phyloP scores from a whole-genome alignment of 1,139 yeast species.

The Geotrichum macrosporum region DNA sequence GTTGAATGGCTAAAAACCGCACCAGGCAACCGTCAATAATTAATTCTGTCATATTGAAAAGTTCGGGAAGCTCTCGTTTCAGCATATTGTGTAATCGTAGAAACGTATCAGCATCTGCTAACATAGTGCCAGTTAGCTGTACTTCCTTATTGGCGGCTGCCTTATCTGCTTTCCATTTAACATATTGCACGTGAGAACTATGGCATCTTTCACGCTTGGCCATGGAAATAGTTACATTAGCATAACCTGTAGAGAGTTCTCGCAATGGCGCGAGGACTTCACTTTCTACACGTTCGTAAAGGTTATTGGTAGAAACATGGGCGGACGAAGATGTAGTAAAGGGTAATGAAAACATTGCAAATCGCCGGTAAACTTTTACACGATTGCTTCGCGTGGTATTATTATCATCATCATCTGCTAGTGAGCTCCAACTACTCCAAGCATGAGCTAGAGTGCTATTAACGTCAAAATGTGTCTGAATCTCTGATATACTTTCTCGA shows the following conservation, averaged over 20 bases:
- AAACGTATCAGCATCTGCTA: constrained; percentile 27
- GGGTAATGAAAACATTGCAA: constrained; percentile 29
- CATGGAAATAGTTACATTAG: constrained; percentile 16
- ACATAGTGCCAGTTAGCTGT: constrained; percentile 12
- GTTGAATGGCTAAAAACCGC: constrained; percentile 29
- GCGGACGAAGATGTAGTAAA: constrained; percentile 29
- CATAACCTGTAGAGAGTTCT: constrained; percentile 23
- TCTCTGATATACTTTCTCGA: constrained; percentile 23
- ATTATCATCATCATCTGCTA: constrained; percentile 15
- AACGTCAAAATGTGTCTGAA: constrained; percentile 29
- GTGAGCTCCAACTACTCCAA: constrained; percentile 29
- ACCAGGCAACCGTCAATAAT: constrained; percentile 28
- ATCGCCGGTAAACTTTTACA: constrained; percentile 22
- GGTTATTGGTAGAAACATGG: constrained; percentile 27
- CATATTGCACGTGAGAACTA: constrained; percentile 26
- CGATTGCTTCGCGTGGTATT: constrained; percentile 7
- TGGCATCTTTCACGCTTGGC: constrained; percentile 28
- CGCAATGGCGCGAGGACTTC: constrained; percentile 31
- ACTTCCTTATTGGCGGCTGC: constrained; percentile 6
- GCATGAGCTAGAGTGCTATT: constrained; percentile 28
- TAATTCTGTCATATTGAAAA: constrained; percentile 28
- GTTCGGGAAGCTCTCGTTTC: constrained; percentile 33
- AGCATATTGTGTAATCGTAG: constrained; percentile 30
- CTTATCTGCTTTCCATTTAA: constrained; percentile 23
- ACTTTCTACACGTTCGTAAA: constrained; percentile 27